Conservation (phyloP, 2,329 filamentous ascomycete species). For the Pseudogymnoascus sp. region DNA sequence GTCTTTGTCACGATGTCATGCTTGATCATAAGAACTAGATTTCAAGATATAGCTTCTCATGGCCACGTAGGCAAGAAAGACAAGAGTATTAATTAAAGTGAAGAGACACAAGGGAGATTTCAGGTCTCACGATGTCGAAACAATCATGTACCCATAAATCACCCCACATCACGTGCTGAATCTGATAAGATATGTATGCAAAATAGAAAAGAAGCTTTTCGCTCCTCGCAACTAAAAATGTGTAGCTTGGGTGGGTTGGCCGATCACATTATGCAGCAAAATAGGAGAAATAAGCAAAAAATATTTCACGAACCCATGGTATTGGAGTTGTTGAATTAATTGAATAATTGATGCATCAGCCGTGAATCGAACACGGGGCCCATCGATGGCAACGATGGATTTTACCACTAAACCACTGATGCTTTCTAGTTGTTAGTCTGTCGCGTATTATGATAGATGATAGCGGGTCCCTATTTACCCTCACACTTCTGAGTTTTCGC, state of each 20-base stretch:
- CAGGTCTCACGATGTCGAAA: background rate
- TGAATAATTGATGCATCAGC: background rate
- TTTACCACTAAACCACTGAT: conserved; percentile 34
- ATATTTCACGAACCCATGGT: background rate
- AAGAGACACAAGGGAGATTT: background rate
- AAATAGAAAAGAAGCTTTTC: conserved; percentile 2
- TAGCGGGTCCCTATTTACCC: too few species aligned
- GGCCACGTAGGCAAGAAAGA: background rate
- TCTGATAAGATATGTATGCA: background rate
- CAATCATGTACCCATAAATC: background rate
- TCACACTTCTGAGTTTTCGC: too few species aligned
- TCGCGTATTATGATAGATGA: too few species aligned
- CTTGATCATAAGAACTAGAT: background rate
- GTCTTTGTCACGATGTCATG: background rate
- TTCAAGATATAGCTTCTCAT: background rate
- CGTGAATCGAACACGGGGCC: conserved; percentile 10
- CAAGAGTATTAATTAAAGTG: background rate
- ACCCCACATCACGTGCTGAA: background rate
- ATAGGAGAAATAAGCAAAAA: background rate
- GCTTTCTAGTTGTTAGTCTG: background rate
- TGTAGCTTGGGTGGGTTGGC: background rate
- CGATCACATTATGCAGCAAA: background rate
- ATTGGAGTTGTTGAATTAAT: background rate
- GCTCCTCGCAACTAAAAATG: background rate
- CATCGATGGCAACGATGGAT: conserved; percentile 35